A percentile compares a stretch with the other conserved stretches of the same genome.
Evolutionary conservation across 495 filamentous ascomycete genomes (phyloP).

Genomic region (Achaetomiella virescens): DNA sequence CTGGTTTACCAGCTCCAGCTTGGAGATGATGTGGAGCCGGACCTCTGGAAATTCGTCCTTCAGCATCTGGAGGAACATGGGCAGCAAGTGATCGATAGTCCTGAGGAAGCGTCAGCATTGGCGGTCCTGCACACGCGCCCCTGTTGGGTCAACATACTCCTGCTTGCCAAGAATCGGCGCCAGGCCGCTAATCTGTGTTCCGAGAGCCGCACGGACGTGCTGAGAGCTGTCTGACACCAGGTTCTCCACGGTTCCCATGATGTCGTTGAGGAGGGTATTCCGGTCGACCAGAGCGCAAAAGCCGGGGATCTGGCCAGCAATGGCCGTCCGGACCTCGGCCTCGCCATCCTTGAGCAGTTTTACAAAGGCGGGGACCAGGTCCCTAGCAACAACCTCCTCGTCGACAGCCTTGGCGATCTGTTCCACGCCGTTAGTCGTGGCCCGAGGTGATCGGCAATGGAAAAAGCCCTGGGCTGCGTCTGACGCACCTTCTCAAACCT

Average conservation of each 20-base stretch:
- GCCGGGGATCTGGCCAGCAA: constrained; percentile 95
- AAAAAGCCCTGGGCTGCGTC: background rate
- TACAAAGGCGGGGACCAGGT: constrained; percentile 94
- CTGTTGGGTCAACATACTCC: constrained; percentile 57
- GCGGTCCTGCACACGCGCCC: no score
- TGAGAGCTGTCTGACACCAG: constrained; percentile 93
- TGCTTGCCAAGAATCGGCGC: constrained; percentile 97
- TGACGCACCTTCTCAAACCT: constrained; percentile 84
- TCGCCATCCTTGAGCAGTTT: constrained; percentile 96
- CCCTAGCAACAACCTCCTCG: constrained; percentile 88
- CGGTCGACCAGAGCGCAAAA: constrained; percentile 87
- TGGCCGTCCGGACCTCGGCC: constrained; percentile 93
- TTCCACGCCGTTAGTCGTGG: constrained; percentile 7
- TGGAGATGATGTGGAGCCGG: constrained; percentile 95
- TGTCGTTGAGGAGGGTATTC: constrained; percentile 84
- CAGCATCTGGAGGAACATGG: constrained; percentile 99
- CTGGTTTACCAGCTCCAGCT: constrained; percentile 95
- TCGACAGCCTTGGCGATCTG: constrained; percentile 97
- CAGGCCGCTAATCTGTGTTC: constrained; percentile 94
- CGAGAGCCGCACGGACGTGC: constrained; percentile 90
- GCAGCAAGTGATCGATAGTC: constrained; percentile 91
- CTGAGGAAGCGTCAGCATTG: constrained; percentile 38
- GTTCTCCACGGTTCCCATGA: constrained; percentile 95
- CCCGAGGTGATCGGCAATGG: background rate
- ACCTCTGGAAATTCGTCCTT: constrained; percentile 99